A percentile compares a stretch with the other conserved stretches of the same genome.
Conservation (phyloP, 202 grass and related monocot species). For the Carex arenaria region DNA sequence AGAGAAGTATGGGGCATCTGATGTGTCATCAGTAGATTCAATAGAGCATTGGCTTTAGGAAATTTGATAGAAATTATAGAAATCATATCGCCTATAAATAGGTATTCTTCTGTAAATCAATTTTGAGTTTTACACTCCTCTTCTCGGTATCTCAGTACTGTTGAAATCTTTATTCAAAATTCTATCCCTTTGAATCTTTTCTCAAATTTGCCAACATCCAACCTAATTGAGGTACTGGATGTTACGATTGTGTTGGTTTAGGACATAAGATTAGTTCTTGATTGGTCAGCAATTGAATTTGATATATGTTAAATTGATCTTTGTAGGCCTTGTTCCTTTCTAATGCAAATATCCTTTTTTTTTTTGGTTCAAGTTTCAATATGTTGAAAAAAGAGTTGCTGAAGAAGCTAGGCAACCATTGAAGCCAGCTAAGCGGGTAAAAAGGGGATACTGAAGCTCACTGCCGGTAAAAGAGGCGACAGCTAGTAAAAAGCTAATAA, state of each 20-base stretch:
- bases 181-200: too few species aligned
- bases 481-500: neutral
- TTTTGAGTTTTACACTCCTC: too few species aligned
- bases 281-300: neutral
- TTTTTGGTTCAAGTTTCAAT: conserved; percentile 41
- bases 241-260: neutral
- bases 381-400: conserved; percentile 43
- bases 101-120: too few species aligned
- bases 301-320: neutral
- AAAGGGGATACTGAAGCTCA: conserved; percentile 39
- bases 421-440: conserved; percentile 55
- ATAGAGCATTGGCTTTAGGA: too few species aligned
- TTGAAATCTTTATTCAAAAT: too few species aligned
- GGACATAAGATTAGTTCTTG: neutral
- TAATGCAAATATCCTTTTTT: neutral
- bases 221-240: too few species aligned
- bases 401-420: conserved; percentile 27
- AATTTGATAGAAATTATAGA: too few species aligned
- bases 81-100: too few species aligned
- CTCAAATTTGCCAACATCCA: too few species aligned
- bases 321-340: neutral
- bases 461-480: neutral
- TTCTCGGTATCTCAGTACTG: too few species aligned
- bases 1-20: too few species aligned
- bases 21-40: too few species aligned